Evolutionary conservation across 208 protist species (phyloP).

Genomic region (Kentomonas sorsogonicus): DNA sequence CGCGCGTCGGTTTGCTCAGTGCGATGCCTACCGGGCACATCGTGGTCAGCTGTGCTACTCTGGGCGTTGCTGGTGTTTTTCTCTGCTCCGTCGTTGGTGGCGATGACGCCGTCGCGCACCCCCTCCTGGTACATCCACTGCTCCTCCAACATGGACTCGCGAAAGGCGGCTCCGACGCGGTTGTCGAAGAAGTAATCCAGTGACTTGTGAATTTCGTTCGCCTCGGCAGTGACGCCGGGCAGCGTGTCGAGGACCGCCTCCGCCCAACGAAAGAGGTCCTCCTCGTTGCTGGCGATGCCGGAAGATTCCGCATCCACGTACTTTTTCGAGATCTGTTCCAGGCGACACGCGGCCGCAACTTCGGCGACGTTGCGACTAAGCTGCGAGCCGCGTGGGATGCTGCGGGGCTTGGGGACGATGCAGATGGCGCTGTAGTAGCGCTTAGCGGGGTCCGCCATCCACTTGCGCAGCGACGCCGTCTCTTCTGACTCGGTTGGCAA

Average conservation of each 20-base stretch:
- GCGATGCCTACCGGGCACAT: no score
- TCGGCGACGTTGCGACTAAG: conserved; percentile 17
- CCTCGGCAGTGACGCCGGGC: conserved; percentile 28
- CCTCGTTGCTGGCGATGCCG: conserved; percentile 18
- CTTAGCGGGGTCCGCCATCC: conserved; percentile 20
- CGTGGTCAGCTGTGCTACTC: no score
- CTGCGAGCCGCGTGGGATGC: conserved; percentile 1
- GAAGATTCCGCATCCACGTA: conserved; percentile 13
- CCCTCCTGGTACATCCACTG: background rate
- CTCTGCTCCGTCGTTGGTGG: background rate
- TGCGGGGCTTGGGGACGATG: conserved; percentile 12
- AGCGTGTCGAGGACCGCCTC: conserved; percentile 35
- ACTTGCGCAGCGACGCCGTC: conserved; percentile 16
- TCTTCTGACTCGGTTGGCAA: background rate
- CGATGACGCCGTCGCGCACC: background rate
- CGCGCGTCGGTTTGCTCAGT: no score
- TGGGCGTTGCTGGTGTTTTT: no score
- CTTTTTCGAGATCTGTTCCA: conserved; percentile 20
- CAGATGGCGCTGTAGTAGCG: conserved; percentile 24
- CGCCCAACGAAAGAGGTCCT: conserved; percentile 27
- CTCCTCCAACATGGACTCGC: background rate
- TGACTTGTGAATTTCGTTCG: conserved; percentile 19
- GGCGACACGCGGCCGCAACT: conserved; percentile 7
- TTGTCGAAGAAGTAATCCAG: conserved; percentile 35
- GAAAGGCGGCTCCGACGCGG: conserved; percentile 18